phyloP scores from a whole-genome alignment of 2,329 filamentous ascomycete genomes.

The Beauveria sp. region DNA sequence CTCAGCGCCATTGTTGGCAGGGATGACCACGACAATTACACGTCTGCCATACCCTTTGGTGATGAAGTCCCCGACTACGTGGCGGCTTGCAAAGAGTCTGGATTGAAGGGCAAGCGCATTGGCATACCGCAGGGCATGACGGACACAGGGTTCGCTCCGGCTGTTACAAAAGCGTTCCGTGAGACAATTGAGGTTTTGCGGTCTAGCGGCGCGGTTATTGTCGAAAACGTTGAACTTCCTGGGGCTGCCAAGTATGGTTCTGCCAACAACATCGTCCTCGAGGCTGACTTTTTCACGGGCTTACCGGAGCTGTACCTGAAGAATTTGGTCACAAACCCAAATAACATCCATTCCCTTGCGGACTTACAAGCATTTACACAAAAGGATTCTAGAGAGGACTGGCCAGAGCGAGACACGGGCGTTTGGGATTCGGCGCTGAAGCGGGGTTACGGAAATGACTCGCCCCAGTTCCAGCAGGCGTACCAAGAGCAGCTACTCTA shows the following conservation, averaged over 20 bases:
- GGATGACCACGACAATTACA: slow-evolving; percentile 54
- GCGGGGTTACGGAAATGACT: slow-evolving; percentile 46
- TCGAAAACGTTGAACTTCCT: slow-evolving; percentile 46
- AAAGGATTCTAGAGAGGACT: slow-evolving; percentile 41
- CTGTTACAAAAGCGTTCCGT: slow-evolving; percentile 43
- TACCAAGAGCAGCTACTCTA: slow-evolving; percentile 47
- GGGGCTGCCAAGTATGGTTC: slow-evolving; percentile 29
- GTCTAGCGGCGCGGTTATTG: slow-evolving; percentile 48
- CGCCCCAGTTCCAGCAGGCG: slow-evolving; percentile 46
- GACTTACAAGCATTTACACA: slow-evolving; percentile 48
- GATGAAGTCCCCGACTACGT: slow-evolving; percentile 51
- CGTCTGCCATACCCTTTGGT: slow-evolving; percentile 51
- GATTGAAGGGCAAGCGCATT: slow-evolving; percentile 50
- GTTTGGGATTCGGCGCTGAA: slow-evolving; percentile 46
- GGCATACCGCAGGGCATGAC: slow-evolving; percentile 52
- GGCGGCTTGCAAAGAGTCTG: slow-evolving; percentile 43
- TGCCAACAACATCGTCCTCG: slow-evolving; percentile 38
- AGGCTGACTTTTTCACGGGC: slow-evolving; percentile 49
- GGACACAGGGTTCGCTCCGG: slow-evolving; percentile 12
- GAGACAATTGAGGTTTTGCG: slow-evolving; percentile 42
- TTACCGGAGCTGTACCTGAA: slow-evolving; percentile 43
- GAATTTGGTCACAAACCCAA: slow-evolving; percentile 47
- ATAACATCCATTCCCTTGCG: slow-evolving; percentile 39
- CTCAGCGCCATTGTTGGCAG: slow-evolving; percentile 56
- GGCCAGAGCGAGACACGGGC: slow-evolving; percentile 47